A percentile compares a stretch with the other conserved stretches of the same genome.
Conservation (phyloP, 1,284 basidiomycete genomes). For the Dichomitus squalens region DNA sequence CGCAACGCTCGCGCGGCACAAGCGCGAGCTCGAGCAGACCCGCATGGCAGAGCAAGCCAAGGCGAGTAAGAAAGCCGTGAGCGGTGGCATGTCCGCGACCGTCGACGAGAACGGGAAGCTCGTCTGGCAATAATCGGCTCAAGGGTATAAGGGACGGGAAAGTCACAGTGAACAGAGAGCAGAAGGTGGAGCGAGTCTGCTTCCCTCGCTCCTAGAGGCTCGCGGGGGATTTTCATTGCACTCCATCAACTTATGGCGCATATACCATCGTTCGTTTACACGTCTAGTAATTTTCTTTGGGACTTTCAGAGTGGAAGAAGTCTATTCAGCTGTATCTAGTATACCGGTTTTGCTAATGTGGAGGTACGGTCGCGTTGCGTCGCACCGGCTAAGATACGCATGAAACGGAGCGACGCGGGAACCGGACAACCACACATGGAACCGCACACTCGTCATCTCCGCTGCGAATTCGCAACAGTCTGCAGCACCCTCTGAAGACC, state of each 20-base stretch:
- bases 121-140: slow-evolving; percentile 30
- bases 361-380: background rate
- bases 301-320: slow-evolving; percentile 17
- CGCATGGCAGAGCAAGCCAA: slow-evolving; percentile 53
- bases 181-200: background rate
- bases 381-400: background rate
- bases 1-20: slow-evolving; percentile 57
- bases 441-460: too few species aligned
- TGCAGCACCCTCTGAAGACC: slow-evolving; percentile 25
- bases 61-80: slow-evolving; percentile 23
- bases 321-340: slow-evolving; percentile 21
- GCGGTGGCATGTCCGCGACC: slow-evolving; percentile 33
- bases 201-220: too few species aligned
- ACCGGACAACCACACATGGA: too few species aligned
- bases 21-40: slow-evolving; percentile 56
- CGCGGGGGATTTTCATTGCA: background rate
- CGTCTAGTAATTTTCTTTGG: slow-evolving; percentile 7
- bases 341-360: background rate
- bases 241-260: slow-evolving; percentile 2
- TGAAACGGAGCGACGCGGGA: too few species aligned
- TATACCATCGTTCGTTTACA: slow-evolving; percentile 19
- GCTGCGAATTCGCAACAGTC: slow-evolving; percentile 13
- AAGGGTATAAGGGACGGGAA: background rate
- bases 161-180: background rate
- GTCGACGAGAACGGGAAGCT: slow-evolving; percentile 36